These are phyloP conservation scores for Millerozyma acaciae DNA, from an alignment of 805 yeast genomes.

Conservation along the genomic window DNA sequence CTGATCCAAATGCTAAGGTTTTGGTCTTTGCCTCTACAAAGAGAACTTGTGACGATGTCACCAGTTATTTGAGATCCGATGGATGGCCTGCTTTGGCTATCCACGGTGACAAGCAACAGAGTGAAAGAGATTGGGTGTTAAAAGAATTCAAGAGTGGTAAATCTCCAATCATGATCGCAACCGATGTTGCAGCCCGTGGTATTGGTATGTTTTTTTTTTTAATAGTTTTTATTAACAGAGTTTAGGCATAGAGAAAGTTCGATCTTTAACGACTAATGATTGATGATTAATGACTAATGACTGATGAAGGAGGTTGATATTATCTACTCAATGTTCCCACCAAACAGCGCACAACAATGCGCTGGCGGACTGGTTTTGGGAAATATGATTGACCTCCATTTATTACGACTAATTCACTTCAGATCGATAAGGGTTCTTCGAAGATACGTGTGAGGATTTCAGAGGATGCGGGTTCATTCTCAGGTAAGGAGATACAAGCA, in stretches of 20 bases:
- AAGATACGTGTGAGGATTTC: too few relatives aligned
- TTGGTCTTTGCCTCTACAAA: slow-evolving; percentile 94
- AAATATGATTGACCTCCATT: too few relatives aligned
- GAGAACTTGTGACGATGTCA: slow-evolving; percentile 95
- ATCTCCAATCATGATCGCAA: slow-evolving; percentile 97
- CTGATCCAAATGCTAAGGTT: slow-evolving; percentile 66
- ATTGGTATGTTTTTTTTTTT: slow-evolving; percentile 72
- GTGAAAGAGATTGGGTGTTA: slow-evolving; percentile 98
- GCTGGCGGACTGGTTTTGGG: too few relatives aligned
- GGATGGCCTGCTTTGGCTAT: slow-evolving; percentile 99
- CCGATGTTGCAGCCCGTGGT: slow-evolving; percentile 99
- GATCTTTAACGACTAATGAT: slow-evolving; percentile 1
- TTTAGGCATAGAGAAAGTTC: slow-evolving; percentile 7
- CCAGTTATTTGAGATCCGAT: slow-evolving; percentile 85
- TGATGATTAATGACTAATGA: neutral
- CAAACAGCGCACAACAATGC: too few relatives aligned
- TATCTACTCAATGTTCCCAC: neutral
- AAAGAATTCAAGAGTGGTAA: slow-evolving; percentile 88
- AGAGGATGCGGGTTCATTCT: slow-evolving; percentile 2
- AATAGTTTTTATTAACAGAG: slow-evolving; percentile 7
- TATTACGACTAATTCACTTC: too few relatives aligned
- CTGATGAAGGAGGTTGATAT: neutral
- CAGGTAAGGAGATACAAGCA: too few relatives aligned
- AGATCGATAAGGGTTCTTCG: too few relatives aligned
- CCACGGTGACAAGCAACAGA: slow-evolving; percentile 97